phyloP scores from a whole-genome alignment of 2,329 filamentous ascomycete genomes.

The Ophiocordyceps robertsii region DNA sequence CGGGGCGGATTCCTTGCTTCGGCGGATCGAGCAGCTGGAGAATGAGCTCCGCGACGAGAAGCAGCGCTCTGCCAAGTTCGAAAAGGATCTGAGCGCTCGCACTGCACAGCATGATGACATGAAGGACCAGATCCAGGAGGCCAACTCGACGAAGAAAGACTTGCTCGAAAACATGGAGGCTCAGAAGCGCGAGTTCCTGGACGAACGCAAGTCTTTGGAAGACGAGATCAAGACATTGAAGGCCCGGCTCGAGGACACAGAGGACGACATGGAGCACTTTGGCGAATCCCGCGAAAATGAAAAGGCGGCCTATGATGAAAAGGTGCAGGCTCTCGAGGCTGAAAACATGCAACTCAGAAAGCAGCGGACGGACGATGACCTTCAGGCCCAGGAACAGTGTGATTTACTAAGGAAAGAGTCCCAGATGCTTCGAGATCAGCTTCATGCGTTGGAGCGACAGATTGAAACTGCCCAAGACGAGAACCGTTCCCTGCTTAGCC shows the following conservation, averaged over 20 bases:
- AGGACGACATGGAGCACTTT: conserved; percentile 82
- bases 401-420: conserved; percentile 49
- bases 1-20: conserved; percentile 29
- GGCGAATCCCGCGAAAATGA: conserved; percentile 76
- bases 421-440: conserved; percentile 43
- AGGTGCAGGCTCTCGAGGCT: conserved; percentile 51
- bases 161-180: conserved; percentile 91
- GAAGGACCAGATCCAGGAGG: conserved; percentile 65
- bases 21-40: conserved; percentile 53
- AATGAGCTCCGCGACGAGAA: conserved; percentile 63
- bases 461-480: conserved; percentile 42
- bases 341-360: conserved; percentile 54
- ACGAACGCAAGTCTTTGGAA: conserved; percentile 73
- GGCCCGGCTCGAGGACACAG: conserved; percentile 69
- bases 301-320: conserved; percentile 55
- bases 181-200: conserved; percentile 74
- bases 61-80: conserved; percentile 50
- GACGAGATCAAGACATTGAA: conserved; percentile 66
- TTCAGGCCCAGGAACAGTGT: conserved; percentile 48
- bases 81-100: conserved; percentile 53
- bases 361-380: conserved; percentile 40
- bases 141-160: conserved; percentile 83
- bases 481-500: conserved; percentile 34
- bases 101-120: conserved; percentile 45
- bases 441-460: conserved; percentile 43